A percentile compares a stretch with the other conserved stretches of the same genome.
These are phyloP conservation scores for Curvularia hawaiiensis DNA, from an alignment of 2,329 filamentous ascomycete species.

Conservation along the genomic window DNA sequence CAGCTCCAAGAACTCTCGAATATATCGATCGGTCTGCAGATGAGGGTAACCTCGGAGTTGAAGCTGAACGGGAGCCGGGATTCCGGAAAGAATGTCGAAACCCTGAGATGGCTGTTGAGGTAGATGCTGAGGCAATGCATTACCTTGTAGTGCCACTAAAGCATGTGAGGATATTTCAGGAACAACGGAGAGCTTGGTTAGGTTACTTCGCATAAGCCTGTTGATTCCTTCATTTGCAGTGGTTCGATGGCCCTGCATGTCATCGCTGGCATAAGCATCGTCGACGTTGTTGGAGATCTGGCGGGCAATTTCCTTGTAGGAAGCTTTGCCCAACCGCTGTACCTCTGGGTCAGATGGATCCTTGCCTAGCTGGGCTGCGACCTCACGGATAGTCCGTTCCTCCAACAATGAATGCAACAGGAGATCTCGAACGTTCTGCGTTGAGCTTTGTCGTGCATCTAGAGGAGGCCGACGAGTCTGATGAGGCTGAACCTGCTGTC, in stretches of 20 bases:
- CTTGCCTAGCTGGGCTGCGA: slow-evolving; percentile 45
- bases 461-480: slow-evolving; percentile 18
- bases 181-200: slow-evolving; percentile 28
- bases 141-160: slow-evolving; percentile 25
- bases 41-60: slow-evolving; percentile 37
- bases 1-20: slow-evolving; percentile 47
- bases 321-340: slow-evolving; percentile 41
- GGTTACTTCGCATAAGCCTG: slow-evolving; percentile 30
- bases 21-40: slow-evolving; percentile 41
- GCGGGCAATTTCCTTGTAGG: slow-evolving; percentile 47
- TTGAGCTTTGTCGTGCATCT: slow-evolving; percentile 28
- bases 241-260: slow-evolving; percentile 41
- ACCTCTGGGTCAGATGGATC: slow-evolving; percentile 45
- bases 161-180: slow-evolving; percentile 31
- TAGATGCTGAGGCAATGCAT: slow-evolving; percentile 7
- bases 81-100: slow-evolving; percentile 22
- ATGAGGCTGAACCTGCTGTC: slow-evolving; percentile 14
- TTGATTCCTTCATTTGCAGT: slow-evolving; percentile 49
- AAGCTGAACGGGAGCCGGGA: slow-evolving; percentile 21
- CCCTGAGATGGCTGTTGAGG: slow-evolving; percentile 20
- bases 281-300: slow-evolving; percentile 48
- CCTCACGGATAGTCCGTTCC: slow-evolving; percentile 49
- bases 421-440: slow-evolving; percentile 42
- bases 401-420: slow-evolving; percentile 54
- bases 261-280: slow-evolving; percentile 46